Percentiles rank a stretch among this genome's conserved stretches.
Conservation (phyloP, 225 moss, liverwort and hornwort species). For the Sphagnum contortum region DNA sequence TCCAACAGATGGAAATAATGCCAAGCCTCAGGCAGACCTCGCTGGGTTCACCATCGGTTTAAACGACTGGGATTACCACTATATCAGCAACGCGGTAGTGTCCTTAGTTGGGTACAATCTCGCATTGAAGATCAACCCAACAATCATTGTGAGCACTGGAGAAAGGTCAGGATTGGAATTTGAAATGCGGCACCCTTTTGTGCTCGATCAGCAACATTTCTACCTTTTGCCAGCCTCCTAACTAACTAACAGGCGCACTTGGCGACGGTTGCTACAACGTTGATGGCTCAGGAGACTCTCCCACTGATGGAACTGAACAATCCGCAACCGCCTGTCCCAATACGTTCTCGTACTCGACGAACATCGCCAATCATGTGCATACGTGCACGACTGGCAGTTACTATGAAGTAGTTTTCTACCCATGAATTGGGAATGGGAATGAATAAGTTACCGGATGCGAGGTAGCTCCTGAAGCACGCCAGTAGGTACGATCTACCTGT, state of each 20-base stretch:
- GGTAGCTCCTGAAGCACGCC: no score
- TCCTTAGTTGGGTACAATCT: conserved; percentile 9
- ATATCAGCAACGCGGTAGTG: conserved; percentile 45
- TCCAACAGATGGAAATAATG: conserved; percentile 10
- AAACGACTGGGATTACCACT: conserved; percentile 25
- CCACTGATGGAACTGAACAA: conserved; percentile 18
- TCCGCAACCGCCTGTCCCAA: conserved; percentile 20
- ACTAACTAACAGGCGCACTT: conserved; percentile 17
- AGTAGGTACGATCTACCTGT: no score
- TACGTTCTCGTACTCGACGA: conserved; percentile 22
- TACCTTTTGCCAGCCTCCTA: conserved; percentile 12
- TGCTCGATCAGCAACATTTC: conserved; percentile 25
- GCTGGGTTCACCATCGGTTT: conserved; percentile 30
- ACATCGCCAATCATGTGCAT: conserved; percentile 8
- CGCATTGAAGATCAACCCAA: conserved; percentile 17
- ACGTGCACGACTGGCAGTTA: conserved; percentile 13
- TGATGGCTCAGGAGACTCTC: conserved; percentile 6
- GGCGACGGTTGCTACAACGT: conserved; percentile 35
- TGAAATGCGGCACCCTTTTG: conserved; percentile 17
- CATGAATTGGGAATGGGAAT: no score
- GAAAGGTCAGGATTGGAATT: neutral
- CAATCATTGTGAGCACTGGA: conserved; percentile 9
- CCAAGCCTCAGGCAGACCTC: conserved; percentile 41
- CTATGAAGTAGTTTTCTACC: conserved; percentile 25
- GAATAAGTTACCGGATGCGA: no score